phyloP scores from a whole-genome alignment of 192 early-diverging fungal genomes.

The Rhizophagus sp. region DNA sequence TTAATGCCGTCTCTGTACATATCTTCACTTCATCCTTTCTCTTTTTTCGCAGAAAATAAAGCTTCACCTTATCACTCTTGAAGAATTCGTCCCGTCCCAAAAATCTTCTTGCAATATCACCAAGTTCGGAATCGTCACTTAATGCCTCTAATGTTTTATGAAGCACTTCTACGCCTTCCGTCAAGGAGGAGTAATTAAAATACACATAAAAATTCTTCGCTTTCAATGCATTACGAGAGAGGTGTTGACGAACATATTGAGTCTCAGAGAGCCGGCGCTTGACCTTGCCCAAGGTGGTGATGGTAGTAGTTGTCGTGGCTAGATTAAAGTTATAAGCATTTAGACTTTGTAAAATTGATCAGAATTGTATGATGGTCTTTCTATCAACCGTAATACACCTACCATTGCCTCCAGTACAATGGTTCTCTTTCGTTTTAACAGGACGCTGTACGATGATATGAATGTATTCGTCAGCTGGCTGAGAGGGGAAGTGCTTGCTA shows the following conservation, averaged over 20 bases:
- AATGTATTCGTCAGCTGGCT: no score
- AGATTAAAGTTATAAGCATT: background rate
- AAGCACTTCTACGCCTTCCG: slow-evolving; percentile 17
- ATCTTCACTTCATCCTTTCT: slow-evolving; percentile 10
- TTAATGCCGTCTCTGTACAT: slow-evolving; percentile 21
- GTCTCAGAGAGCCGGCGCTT: background rate
- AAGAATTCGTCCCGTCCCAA: slow-evolving; percentile 7
- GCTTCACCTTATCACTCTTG: background rate
- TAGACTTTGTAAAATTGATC: background rate
- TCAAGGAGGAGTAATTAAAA: slow-evolving; percentile 9
- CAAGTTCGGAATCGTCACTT: slow-evolving; percentile 9
- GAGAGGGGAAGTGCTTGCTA: no score
- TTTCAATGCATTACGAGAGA: background rate
- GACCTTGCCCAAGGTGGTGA: background rate
- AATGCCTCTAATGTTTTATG: slow-evolving; percentile 1
- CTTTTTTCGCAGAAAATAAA: slow-evolving; percentile 15
- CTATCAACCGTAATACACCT: no score
- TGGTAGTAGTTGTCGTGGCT: background rate
- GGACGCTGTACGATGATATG: no score
- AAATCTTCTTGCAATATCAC: background rate
- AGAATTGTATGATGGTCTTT: no score
- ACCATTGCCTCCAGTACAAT: no score
- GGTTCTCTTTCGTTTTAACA: no score
- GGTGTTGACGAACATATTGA: slow-evolving; percentile 5
- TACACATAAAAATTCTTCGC: slow-evolving; percentile 11